Base-by-base conservation (phyloP, 768 basidiomycete genomes). In the Symmetrospora coprosmae region DNA sequence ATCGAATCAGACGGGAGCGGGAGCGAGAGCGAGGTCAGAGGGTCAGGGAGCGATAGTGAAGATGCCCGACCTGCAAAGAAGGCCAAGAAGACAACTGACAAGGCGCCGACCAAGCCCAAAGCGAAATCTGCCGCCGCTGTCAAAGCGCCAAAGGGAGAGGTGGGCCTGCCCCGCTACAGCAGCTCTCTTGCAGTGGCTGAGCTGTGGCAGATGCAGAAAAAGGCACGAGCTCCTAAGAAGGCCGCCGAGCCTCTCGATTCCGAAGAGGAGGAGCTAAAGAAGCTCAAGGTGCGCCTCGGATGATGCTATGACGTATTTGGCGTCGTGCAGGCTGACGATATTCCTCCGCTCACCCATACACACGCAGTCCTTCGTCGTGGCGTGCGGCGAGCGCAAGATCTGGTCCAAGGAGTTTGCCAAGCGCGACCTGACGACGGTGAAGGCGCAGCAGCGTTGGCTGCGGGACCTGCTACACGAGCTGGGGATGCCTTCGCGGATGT, bases 401-500 rank as follows among this genome's bases (percentile, higher is more conserved):
- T 60, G 59, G 59, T 31, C 21, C 8, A 28, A 33, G 11, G 53
- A 56, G 21, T 60, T 60, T 48, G 35, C 38, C 2, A 51, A 60
- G 46, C 7, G 27, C 11, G 49, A 27, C 4, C n/a, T 39, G 2
- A 19, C 25, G 21, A 49, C 31, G n/a, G 31, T 19, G 27, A 58
- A 56, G 16, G 35, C 50, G 4, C 46, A 60, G 28, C 53, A 45
- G 9, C 28, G 37, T 3, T 58, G 38, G 7, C 49, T 60, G 13
- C 47, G 49, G 28, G 40, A 60, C n/a, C 25, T 56, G 23, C 28
- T 60, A 25, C 53, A 60, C n/a, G 59, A 60, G 34, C 34, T 60
- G 21, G 59, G 59, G 4, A 60, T 60, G 59, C 30, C 48, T 28
- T 7, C 27, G 8, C 25, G 59, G 19, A 33, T 60, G 30, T 60